These are phyloP conservation scores for Aegilops umbellulata DNA, from an alignment of 176 grass and related monocot species.

Conservation along the genomic window DNA sequence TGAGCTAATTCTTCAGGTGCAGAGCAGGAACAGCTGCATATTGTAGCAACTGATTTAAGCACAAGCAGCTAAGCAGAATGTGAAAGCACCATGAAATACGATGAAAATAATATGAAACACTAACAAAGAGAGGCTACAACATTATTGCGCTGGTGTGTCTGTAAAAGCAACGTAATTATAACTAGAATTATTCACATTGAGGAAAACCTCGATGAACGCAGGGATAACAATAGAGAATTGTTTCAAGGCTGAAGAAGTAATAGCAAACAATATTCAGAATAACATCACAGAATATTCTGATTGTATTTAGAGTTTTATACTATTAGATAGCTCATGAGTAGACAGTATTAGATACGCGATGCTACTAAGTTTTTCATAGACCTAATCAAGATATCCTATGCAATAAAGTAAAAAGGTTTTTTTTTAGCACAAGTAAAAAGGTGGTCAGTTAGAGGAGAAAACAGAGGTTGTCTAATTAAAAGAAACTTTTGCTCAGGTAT, in stretches of 20 bases:
- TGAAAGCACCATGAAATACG: neutral
- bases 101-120: neutral
- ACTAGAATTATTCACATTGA: neutral
- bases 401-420: neutral
- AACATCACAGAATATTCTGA: neutral
- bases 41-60: neutral
- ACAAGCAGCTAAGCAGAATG: constrained; percentile 23
- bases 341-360: neutral
- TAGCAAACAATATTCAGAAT: neutral
- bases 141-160: neutral
- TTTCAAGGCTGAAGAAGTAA: neutral
- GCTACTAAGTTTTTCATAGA: neutral
- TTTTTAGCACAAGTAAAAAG: neutral
- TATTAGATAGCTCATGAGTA: neutral
- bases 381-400: neutral
- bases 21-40: constrained; percentile 78
- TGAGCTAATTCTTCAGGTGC: constrained; percentile 74
- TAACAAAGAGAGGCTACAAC: neutral
- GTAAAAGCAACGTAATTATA: neutral
- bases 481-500: neutral
- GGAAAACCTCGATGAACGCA: neutral
- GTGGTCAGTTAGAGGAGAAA: neutral
- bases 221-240: neutral
- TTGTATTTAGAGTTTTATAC: neutral
- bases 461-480: neutral